Base-by-base conservation (phyloP, 2,329 filamentous ascomycete genomes). In the Talaromyces sp. region DNA sequence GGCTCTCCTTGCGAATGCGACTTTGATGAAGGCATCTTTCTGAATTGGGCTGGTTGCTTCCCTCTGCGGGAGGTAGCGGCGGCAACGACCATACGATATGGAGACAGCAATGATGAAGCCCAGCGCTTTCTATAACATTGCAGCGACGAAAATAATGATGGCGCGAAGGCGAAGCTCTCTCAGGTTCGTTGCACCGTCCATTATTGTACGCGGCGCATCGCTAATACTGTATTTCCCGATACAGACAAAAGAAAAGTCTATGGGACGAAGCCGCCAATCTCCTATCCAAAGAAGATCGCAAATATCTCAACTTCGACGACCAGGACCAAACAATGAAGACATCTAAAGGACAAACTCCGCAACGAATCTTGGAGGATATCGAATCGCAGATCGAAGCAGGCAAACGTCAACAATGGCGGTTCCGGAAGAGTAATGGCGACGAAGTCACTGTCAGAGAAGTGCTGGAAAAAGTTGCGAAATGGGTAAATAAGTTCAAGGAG, bases 401-500 rank as follows among this genome's bases (percentile, higher is more conserved):
- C 45, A 47, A 47, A 5, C 4, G 45, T 22, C 25, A 47, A 25
- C 45, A 47, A 11, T 47, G 45, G 45, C 19, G 45, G 9, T 47
- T 47, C 1, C 45, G 45, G 3, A 47, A 25, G 10, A 47, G 19
- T 7, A 47, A 47, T 19, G 45, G 45, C 1, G 45, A 47, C 5
- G 45, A 47, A 47, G 45, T 47, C 2, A 25, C 45, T 1, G 19
- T 47, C 7, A 5, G 45, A 25, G 45, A 47, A 47, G 2, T 47
- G 11, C 45, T 47, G 45, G 45, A 47, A 19, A 54, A 35, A n/a
- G 50, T 54, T 7, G 50, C 50, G 27, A 54, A 54, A 54, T 54
- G 50, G 50, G 50, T 54, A 10, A 54, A 19, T 54, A 54, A 54
- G n/a, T 54, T 54, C 50, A 54, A 35, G 27, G 50, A 54, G n/a